Base-by-base conservation (phyloP, 345 rosid species). In the Murraya paniculata region DNA sequence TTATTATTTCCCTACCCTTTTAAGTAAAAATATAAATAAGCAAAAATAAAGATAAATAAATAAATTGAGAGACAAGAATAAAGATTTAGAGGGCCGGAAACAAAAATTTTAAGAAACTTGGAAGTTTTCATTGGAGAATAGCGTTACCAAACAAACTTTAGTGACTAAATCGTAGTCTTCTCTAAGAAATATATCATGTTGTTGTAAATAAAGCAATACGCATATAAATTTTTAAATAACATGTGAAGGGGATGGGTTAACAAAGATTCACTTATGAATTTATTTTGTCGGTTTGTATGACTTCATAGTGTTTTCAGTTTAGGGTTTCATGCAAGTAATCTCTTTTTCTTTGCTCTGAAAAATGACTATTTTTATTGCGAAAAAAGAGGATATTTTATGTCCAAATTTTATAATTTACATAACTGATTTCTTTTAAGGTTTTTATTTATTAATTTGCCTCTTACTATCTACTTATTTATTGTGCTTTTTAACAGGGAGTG, bases 401-500 rank as follows among this genome's bases (percentile, higher is more conserved):
- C 16, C 50, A 45, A 45, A 45, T 45, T 36, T 13, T 45, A 45
- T 0, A 13, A 45, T 13, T 13, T 39, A 39, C 13, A 45, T 45
- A 45, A 45, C 50, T 45, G 5, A 45, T 45, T 45, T 45, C 50
- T 45, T 45, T 45, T 45, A 45, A 45, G 50, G 50, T 13, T 16
- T 53, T 53, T 53, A 18, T 53, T 53, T 16, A 53, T 53, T 53
- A 53, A 53, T 53, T 53, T 53, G 22, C 57, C 14, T 59, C 76
- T 75, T n/a, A 28, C 16, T 16, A 7, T 22, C 11, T 45, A 11
- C 8, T 57, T 5, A 7, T 7, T 24, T 24, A 36, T 36, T 41
- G 25, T 28, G 1, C 75, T 19, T 78, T 64, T 48, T 39, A 53
- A 33, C 58, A 83, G 85, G 89, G 88, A 59, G 87, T 78, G 78